Percentiles rank a stretch among this genome's conserved stretches.
These are phyloP conservation scores for Ceratocystis diversiconidia DNA, from an alignment of 2,329 filamentous ascomycete genomes.

Conservation along the genomic window DNA sequence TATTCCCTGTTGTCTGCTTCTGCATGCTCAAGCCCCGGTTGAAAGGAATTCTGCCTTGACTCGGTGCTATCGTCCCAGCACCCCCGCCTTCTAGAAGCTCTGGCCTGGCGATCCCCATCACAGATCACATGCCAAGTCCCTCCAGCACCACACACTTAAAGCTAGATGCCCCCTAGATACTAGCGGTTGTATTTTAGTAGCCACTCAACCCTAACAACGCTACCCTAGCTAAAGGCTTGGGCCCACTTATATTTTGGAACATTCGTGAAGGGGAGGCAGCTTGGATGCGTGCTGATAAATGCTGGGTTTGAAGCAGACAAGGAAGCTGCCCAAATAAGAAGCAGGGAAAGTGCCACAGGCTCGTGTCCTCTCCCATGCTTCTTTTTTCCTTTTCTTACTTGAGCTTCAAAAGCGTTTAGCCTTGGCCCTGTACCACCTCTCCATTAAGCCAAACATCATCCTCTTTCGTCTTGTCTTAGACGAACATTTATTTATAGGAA, in stretches of 20 bases:
- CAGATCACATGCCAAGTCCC: constrained; percentile 14
- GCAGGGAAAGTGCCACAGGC: background rate
- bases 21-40: background rate
- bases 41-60: background rate
- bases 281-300: background rate
- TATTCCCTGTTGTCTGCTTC: background rate
- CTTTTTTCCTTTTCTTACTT: background rate
- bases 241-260: background rate
- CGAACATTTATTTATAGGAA: no score
- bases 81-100: background rate
- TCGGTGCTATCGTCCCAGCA: background rate
- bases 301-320: background rate
- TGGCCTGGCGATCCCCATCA: background rate
- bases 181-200: background rate
- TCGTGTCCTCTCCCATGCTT: background rate
- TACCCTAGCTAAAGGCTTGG: no score
- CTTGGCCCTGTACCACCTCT: background rate
- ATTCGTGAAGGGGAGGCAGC: background rate
- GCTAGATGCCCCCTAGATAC: background rate
- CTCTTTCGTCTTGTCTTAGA: background rate
- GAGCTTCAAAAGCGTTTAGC: background rate
- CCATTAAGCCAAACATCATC: background rate
- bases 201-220: background rate
- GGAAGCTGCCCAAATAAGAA: background rate
- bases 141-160: background rate